Percentiles rank a stretch among this genome's conserved stretches.
These are phyloP conservation scores for Tetrahymena malaccensis DNA, from an alignment of 73 alveolate species.

Conservation along the genomic window DNA sequence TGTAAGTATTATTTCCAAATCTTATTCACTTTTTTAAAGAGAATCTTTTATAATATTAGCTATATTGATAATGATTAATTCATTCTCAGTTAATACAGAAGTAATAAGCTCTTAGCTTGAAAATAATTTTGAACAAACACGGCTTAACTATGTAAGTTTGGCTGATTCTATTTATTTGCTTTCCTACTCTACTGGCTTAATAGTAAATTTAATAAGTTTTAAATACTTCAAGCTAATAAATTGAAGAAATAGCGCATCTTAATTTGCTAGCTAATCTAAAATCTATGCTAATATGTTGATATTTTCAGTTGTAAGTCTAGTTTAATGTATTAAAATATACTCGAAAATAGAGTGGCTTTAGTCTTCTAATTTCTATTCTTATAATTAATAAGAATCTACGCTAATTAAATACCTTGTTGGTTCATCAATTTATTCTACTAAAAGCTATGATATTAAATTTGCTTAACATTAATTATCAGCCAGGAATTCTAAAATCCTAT, in stretches of 20 bases:
- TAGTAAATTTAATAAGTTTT: neutral
- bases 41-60: too few species aligned
- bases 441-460: neutral
- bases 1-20: neutral
- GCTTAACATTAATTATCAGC: neutral
- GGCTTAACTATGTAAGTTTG: neutral
- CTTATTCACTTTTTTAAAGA: too few species aligned
- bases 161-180: neutral
- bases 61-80: too few species aligned
- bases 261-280: neutral
- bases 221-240: neutral
- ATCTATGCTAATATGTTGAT: neutral
- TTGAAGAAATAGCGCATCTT: neutral
- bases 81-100: too few species aligned
- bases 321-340: neutral
- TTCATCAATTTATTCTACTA: neutral
- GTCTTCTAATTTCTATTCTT: neutral
- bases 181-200: neutral
- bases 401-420: neutral
- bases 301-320: neutral
- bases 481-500: neutral
- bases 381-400: neutral
- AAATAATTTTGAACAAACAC: too few species aligned
- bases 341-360: neutral
- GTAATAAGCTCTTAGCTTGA: too few species aligned